These are phyloP conservation scores for Rutstroemia sydowiana DNA, from an alignment of 2,329 filamentous ascomycete species.

Conservation along the genomic window DNA sequence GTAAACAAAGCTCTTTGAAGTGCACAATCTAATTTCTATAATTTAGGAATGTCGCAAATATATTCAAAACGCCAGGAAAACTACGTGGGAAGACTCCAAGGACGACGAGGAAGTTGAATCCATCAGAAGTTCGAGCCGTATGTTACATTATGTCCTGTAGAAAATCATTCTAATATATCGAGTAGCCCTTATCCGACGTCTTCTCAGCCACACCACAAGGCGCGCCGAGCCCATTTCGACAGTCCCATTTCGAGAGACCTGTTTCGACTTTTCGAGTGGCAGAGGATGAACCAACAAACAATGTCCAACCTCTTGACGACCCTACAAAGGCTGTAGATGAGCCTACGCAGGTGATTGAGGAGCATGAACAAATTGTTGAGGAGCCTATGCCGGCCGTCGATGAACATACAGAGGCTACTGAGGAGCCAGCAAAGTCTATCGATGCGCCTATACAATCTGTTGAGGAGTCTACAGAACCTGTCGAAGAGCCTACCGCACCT, in stretches of 20 bases:
- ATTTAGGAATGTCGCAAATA: slow-evolving; percentile 75
- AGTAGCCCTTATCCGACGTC: slow-evolving; percentile 52
- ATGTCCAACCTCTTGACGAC: not conserved
- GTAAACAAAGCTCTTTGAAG: slow-evolving; percentile 33
- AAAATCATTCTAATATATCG: slow-evolving; percentile 20
- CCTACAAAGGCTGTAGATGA: slow-evolving; percentile 7
- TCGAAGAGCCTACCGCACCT: no score
- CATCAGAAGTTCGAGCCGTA: slow-evolving; percentile 56
- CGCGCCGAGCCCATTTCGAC: slow-evolving; percentile 37
- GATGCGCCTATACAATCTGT: no score
- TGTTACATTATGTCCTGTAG: slow-evolving; percentile 28
- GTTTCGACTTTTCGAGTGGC: slow-evolving; percentile 51
- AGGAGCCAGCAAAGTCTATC: not conserved
- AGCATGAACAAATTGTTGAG: slow-evolving; percentile 2
- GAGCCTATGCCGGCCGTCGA: not conserved
- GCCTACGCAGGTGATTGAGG: not conserved
- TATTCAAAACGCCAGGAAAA: slow-evolving; percentile 92
- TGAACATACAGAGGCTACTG: not conserved
- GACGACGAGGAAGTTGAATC: slow-evolving; percentile 55
- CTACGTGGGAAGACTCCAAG: slow-evolving; percentile 74
- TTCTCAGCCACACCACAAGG: slow-evolving; percentile 49
- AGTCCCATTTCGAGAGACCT: slow-evolving; percentile 22
- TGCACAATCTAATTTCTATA: slow-evolving; percentile 12
- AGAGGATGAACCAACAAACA: slow-evolving; percentile 37
- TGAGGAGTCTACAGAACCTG: no score